These are phyloP conservation scores for Botrytis galanthina DNA, from an alignment of 2,329 filamentous ascomycete species.

Conservation along the genomic window DNA sequence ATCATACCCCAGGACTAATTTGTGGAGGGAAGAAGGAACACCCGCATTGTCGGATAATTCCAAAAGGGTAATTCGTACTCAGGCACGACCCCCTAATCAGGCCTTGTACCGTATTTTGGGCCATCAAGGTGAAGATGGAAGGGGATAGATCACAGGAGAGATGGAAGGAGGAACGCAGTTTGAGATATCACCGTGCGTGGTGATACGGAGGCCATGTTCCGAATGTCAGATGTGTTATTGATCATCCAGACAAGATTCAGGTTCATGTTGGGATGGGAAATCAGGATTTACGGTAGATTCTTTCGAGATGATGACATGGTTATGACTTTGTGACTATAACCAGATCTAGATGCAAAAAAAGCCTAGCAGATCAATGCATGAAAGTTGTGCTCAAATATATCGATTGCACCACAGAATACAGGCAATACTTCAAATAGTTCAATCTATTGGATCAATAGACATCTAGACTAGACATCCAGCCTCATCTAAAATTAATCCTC, in stretches of 20 bases:
- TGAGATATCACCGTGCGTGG: background rate
- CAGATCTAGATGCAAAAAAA: background rate
- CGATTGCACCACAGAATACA: conserved; percentile 3
- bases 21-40: conserved; percentile 10
- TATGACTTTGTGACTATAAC: background rate
- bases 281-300: background rate
- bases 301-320: background rate
- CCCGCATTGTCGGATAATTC: conserved; percentile 16
- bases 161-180: background rate
- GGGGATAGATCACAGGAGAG: background rate
- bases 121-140: background rate
- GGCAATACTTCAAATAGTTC: background rate
- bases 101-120: background rate
- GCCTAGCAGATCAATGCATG: conserved; percentile 10
- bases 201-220: background rate
- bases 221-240: background rate
- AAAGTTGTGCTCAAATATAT: conserved; percentile 11
- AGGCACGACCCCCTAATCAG: conserved; percentile 10
- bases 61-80: conserved; percentile 8
- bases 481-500: conserved; percentile 10
- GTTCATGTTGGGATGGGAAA: background rate
- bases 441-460: background rate
- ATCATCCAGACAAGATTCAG: background rate
- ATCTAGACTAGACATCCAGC: background rate
- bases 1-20: conserved; percentile 18